Evolutionary conservation across 139 green algal genomes (phyloP).

Genomic region (Zygnema circumcarinatum): DNA sequence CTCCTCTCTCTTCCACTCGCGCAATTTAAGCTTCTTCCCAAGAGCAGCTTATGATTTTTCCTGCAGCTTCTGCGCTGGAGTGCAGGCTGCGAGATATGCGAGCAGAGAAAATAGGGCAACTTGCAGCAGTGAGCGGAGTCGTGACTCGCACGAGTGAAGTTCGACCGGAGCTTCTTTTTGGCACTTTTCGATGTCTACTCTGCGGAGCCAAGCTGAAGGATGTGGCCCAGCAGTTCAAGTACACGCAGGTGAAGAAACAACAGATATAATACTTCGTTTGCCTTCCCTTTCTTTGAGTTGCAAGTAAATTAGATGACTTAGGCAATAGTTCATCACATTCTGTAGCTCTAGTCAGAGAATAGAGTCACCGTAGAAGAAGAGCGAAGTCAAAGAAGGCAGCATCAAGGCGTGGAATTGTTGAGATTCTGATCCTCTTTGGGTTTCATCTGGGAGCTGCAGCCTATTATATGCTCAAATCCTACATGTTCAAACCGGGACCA

Average conservation of each 20-base stretch:
- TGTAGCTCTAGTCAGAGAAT: no score
- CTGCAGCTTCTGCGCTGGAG: background rate
- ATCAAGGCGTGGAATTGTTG: no score
- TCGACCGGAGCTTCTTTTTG: slow-evolving; percentile 90
- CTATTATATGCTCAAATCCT: slow-evolving; percentile 85
- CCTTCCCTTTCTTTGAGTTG: no score
- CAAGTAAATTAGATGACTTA: no score
- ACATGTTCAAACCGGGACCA: slow-evolving; percentile 85
- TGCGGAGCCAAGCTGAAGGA: slow-evolving; percentile 73
- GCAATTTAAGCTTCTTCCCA: background rate
- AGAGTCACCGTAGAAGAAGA: no score
- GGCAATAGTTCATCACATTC: no score
- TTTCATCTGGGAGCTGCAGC: slow-evolving; percentile 52
- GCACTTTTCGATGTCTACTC: slow-evolving; percentile 87
- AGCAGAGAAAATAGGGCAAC: slow-evolving; percentile 65
- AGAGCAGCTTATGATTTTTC: background rate
- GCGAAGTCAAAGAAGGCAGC: no score
- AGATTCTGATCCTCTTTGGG: no score
- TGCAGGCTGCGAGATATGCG: slow-evolving; percentile 61
- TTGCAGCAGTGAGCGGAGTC: slow-evolving; percentile 80
- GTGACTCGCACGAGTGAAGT: slow-evolving; percentile 96
- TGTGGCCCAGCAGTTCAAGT: slow-evolving; percentile 98
- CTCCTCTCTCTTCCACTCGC: background rate
- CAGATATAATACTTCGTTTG: no score
- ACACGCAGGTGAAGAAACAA: slow-evolving; percentile 69